phyloP scores from a whole-genome alignment of 2,329 filamentous ascomycete species.

The Cryphonectria radicalis region DNA sequence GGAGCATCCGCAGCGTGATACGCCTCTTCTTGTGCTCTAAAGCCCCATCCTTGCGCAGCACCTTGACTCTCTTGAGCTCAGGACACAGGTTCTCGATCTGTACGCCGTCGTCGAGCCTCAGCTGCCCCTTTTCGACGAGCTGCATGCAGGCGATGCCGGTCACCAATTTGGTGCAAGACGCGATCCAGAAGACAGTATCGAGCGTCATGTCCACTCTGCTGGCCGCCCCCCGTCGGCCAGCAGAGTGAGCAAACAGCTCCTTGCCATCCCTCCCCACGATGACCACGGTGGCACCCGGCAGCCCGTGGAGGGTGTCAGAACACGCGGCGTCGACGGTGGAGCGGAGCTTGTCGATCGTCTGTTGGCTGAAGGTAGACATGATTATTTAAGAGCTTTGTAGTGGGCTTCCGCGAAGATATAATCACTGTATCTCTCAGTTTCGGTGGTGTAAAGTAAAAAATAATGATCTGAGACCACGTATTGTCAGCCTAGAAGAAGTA shows the following conservation, averaged over 20 bases:
- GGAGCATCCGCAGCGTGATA: conserved; percentile 63
- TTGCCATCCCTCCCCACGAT: conserved; percentile 53
- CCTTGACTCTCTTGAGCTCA: conserved; percentile 52
- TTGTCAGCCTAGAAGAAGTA: neutral
- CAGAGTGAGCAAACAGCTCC: conserved; percentile 52
- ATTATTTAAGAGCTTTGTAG: neutral
- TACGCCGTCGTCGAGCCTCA: conserved; percentile 32
- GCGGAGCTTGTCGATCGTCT: conserved; percentile 32
- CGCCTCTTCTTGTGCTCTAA: conserved; percentile 49
- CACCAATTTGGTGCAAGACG: conserved; percentile 62
- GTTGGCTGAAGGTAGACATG: conserved; percentile 30
- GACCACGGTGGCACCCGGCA: conserved; percentile 51
- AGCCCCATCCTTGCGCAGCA: conserved; percentile 46
- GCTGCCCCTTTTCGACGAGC: conserved; percentile 48
- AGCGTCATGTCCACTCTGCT: conserved; percentile 29
- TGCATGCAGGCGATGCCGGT: conserved; percentile 59
- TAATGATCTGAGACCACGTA: neutral
- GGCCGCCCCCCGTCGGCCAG: conserved; percentile 50
- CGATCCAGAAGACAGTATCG: conserved; percentile 65
- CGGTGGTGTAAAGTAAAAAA: neutral
- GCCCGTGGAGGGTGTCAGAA: conserved; percentile 42
- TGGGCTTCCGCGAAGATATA: neutral
- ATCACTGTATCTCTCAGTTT: neutral
- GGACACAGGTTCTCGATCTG: conserved; percentile 44
- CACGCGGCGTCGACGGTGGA: conserved; percentile 43